A percentile compares a stretch with the other conserved stretches of the same genome.
These are phyloP conservation scores for Epichloe sylvatica DNA, from an alignment of 2,329 filamentous ascomycete genomes.

Conservation along the genomic window DNA sequence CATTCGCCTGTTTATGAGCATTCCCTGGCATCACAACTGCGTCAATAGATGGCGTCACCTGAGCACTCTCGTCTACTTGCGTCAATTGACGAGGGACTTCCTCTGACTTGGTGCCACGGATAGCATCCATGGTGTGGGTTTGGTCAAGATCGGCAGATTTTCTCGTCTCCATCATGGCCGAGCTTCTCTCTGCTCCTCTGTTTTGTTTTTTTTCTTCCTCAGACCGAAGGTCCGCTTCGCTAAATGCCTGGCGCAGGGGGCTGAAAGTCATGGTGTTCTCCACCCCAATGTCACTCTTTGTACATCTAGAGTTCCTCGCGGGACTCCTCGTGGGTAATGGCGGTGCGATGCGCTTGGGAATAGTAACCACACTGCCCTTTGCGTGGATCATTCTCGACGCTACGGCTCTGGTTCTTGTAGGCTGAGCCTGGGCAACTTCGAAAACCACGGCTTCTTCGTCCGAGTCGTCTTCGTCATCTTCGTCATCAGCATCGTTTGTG, in stretches of 20 bases:
- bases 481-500: conserved; percentile 23
- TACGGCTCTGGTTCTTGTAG: conserved; percentile 40
- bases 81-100: neutral
- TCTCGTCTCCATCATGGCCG: neutral
- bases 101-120: neutral
- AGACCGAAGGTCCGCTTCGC: conserved; percentile 16
- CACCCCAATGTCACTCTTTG: conserved; percentile 43
- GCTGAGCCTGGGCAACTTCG: conserved; percentile 47
- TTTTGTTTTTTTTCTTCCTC: conserved; percentile 11
- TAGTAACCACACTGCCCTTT: conserved; percentile 69
- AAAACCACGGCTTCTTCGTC: conserved; percentile 52
- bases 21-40: neutral
- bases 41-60: neutral
- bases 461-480: conserved; percentile 34
- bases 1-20: conserved; percentile 1
- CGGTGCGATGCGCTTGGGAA: conserved; percentile 66
- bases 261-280: conserved; percentile 39
- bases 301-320: conserved; percentile 41
- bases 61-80: neutral
- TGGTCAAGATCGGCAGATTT: neutral
- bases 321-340: conserved; percentile 67
- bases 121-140: neutral
- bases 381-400: conserved; percentile 54
- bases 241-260: conserved; percentile 37
- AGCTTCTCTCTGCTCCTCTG: neutral